Conservation (phyloP, 2,329 filamentous ascomycete genomes). For the Xylaria digitata region DNA sequence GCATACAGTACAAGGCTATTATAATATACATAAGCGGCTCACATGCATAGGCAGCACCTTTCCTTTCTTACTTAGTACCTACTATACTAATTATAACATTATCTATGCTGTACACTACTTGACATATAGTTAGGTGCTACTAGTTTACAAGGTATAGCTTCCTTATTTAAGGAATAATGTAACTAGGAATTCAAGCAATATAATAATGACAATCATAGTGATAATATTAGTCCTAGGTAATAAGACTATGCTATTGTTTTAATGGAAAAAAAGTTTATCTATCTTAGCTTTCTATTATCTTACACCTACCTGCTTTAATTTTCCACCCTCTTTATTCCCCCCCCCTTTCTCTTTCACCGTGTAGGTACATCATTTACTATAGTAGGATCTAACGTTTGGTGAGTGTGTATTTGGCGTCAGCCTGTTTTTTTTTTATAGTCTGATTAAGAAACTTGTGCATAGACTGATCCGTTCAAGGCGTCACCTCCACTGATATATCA, state of each 20-base stretch:
- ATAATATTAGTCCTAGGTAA: slow-evolving; percentile 5
- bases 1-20: too few species aligned
- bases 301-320: not conserved
- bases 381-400: not conserved
- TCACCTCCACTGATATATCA: slow-evolving; percentile 2
- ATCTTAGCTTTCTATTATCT: slow-evolving; percentile 9
- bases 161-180: slow-evolving; percentile 24
- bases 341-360: not conserved
- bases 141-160: slow-evolving; percentile 17
- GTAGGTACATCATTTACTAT: not conserved
- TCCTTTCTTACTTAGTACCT: not conserved
- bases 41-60: slow-evolving; percentile 4
- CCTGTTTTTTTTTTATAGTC: not conserved
- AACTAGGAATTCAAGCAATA: slow-evolving; percentile 10
- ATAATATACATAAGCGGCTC: not conserved
- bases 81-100: slow-evolving; percentile 28
- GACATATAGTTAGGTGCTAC: not conserved
- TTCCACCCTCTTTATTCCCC: not conserved
- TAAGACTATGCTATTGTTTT: slow-evolving; percentile 20
- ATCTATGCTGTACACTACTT: slow-evolving; percentile 10
- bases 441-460: too few species aligned
- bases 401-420: not conserved
- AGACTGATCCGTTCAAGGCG: not conserved
- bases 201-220: not conserved
- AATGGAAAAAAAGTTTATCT: slow-evolving; percentile 18